Evolutionary conservation across 495 filamentous ascomycete species (phyloP).

Genomic region (Astrocystis sublimbata): DNA sequence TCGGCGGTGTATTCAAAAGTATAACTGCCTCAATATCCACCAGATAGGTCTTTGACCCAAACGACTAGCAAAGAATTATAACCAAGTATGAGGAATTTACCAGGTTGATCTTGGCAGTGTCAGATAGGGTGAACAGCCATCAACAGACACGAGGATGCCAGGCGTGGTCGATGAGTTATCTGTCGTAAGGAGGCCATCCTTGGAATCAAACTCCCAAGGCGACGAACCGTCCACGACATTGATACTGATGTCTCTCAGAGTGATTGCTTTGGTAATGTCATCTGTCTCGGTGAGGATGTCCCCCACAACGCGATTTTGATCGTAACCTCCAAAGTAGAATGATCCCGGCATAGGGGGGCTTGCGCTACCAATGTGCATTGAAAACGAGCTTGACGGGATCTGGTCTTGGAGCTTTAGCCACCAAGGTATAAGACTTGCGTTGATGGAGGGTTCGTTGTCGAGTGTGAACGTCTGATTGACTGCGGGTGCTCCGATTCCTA

Average conservation of each 20-base stretch:
- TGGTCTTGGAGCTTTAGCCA: constrained; percentile 35
- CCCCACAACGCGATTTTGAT: constrained; percentile 44
- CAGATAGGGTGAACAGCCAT: constrained; percentile 49
- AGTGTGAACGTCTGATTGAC: constrained; percentile 35
- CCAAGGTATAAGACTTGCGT: constrained; percentile 37
- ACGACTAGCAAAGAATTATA: too few species aligned
- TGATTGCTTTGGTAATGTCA: constrained; percentile 33
- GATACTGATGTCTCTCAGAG: constrained; percentile 45
- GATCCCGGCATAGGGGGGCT: constrained; percentile 41
- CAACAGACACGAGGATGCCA: constrained; percentile 33
- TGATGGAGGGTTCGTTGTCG: constrained; percentile 24
- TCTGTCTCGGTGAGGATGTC: constrained; percentile 31
- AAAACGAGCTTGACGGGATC: constrained; percentile 52
- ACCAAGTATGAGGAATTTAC: too few species aligned
- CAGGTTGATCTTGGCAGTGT: constrained; percentile 52
- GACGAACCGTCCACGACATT: constrained; percentile 44
- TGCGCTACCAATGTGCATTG: constrained; percentile 56
- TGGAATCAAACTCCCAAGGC: constrained; percentile 40
- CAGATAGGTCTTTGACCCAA: too few species aligned
- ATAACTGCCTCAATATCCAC: too few species aligned
- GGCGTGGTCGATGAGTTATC: constrained; percentile 33
- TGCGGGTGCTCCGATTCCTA: constrained; percentile 39
- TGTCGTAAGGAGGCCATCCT: constrained; percentile 38
- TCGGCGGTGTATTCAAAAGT: too few species aligned
- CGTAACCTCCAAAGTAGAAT: constrained; percentile 54